phyloP scores from a whole-genome alignment of 768 basidiomycete species.

The Macrolepiota albuminosa region DNA sequence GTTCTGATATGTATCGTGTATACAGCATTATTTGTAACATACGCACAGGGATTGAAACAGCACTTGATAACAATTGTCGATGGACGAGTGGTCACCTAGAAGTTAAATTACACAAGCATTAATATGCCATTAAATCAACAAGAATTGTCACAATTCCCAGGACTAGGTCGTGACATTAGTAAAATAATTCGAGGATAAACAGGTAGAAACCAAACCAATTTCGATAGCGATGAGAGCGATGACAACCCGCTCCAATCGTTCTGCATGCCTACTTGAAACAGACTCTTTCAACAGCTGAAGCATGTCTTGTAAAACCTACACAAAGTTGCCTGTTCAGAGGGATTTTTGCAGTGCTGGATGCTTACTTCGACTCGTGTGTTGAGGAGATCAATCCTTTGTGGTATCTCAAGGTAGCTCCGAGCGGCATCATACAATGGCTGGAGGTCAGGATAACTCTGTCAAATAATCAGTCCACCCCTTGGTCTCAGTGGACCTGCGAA shows the following conservation, averaged over 20 bases:
- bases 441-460: constrained; percentile 87
- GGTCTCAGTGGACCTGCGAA: background rate
- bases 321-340: background rate
- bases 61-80: background rate
- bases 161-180: constrained; percentile 35
- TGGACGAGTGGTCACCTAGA: background rate
- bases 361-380: constrained; percentile 90
- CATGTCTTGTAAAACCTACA: constrained; percentile 93
- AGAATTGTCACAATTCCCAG: constrained; percentile 89
- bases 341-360: constrained; percentile 3
- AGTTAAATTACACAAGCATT: background rate
- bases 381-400: constrained; percentile 86
- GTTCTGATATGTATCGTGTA: background rate
- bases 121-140: constrained; percentile 70
- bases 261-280: constrained; percentile 85
- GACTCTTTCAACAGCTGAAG: constrained; percentile 92
- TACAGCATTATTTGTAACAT: background rate
- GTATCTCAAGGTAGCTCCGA: constrained; percentile 90
- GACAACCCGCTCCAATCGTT: constrained; percentile 89
- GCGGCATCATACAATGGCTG: constrained; percentile 94
- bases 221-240: constrained; percentile 88
- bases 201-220: constrained; percentile 47
- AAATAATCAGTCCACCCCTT: background rate
- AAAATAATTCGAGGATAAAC: background rate
- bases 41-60: background rate